A percentile compares a stretch with the other conserved stretches of the same genome.
These are phyloP conservation scores for Patellaria atrata DNA, from an alignment of 495 filamentous ascomycete species.

Conservation along the genomic window DNA sequence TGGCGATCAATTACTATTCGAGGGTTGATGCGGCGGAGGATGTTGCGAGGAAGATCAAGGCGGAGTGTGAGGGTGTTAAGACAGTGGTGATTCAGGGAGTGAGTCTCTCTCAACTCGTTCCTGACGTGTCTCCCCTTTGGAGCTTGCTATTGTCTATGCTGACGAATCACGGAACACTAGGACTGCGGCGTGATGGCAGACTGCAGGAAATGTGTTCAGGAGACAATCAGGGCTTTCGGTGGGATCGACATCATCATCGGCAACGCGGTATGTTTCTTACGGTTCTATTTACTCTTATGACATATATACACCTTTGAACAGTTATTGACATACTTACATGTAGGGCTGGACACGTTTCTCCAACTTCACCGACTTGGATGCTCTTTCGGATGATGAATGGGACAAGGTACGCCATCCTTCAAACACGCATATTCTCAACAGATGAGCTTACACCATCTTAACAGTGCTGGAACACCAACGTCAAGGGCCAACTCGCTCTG, in stretches of 20 bases:
- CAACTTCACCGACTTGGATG: slow-evolving; percentile 47
- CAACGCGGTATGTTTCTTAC: slow-evolving; percentile 44
- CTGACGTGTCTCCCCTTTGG: background rate
- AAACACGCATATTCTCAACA: background rate
- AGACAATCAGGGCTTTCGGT: slow-evolving; percentile 43
- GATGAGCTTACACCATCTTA: no score
- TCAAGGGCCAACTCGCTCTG: slow-evolving; percentile 49
- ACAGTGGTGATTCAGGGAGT: slow-evolving; percentile 44
- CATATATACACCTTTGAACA: background rate
- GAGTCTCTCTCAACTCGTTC: slow-evolving; percentile 15
- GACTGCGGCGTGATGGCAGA: slow-evolving; percentile 44
- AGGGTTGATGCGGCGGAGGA: slow-evolving; percentile 39
- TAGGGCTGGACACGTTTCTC: slow-evolving; percentile 59
- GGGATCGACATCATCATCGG: slow-evolving; percentile 57
- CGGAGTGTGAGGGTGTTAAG: slow-evolving; percentile 40
- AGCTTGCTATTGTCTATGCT: background rate
- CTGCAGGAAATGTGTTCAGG: slow-evolving; percentile 38
- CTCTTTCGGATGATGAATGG: slow-evolving; percentile 52
- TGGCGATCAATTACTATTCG: slow-evolving; percentile 57
- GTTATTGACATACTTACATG: background rate
- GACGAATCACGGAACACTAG: slow-evolving; percentile 20
- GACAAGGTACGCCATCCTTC: slow-evolving; percentile 37
- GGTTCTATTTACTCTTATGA: background rate
- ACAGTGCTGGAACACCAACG: slow-evolving; percentile 56
- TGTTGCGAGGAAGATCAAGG: slow-evolving; percentile 36